Evolutionary conservation across 179 eudicot genomes (phyloP).

Genomic region (Nepenthes alata): DNA sequence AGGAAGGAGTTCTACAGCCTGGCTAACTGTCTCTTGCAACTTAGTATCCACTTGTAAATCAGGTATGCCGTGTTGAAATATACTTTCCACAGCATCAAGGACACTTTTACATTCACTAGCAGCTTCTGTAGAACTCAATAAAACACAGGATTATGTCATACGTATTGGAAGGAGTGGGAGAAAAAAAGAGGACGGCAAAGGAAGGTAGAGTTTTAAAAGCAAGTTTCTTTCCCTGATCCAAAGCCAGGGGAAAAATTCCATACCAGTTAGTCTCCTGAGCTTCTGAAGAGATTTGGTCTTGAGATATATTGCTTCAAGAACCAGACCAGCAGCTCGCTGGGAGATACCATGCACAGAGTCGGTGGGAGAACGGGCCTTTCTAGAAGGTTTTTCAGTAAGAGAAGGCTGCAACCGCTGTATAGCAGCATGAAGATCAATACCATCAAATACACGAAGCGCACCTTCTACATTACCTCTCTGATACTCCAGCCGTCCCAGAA

Average conservation of each 20-base stretch:
- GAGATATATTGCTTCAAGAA: slow-evolving; percentile 35
- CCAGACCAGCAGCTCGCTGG: slow-evolving; percentile 31
- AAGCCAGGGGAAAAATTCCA: background rate
- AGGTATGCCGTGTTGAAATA: slow-evolving; percentile 32
- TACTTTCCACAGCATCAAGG: slow-evolving; percentile 38
- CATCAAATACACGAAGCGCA: slow-evolving; percentile 42
- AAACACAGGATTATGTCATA: background rate
- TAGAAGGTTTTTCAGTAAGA: slow-evolving; percentile 21
- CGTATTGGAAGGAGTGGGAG: background rate
- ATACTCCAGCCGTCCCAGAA: slow-evolving; percentile 35
- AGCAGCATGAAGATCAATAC: slow-evolving; percentile 39
- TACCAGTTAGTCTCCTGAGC: slow-evolving; percentile 38
- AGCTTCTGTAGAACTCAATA: slow-evolving; percentile 24
- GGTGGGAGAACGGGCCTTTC: slow-evolving; percentile 22
- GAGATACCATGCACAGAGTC: slow-evolving; percentile 24
- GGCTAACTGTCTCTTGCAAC: slow-evolving; percentile 39
- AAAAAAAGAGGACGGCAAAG: too few species aligned
- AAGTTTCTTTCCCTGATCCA: background rate
- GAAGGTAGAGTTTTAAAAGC: too few species aligned
- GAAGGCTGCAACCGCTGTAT: slow-evolving; percentile 33
- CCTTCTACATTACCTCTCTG: slow-evolving; percentile 43
- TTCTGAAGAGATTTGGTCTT: slow-evolving; percentile 47
- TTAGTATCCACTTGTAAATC: slow-evolving; percentile 31
- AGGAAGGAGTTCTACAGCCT: slow-evolving; percentile 39
- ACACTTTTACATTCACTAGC: slow-evolving; percentile 35